Conservation (phyloP, 176 grass and related monocot species). For the Miscanthus lutarioriparius region DNA sequence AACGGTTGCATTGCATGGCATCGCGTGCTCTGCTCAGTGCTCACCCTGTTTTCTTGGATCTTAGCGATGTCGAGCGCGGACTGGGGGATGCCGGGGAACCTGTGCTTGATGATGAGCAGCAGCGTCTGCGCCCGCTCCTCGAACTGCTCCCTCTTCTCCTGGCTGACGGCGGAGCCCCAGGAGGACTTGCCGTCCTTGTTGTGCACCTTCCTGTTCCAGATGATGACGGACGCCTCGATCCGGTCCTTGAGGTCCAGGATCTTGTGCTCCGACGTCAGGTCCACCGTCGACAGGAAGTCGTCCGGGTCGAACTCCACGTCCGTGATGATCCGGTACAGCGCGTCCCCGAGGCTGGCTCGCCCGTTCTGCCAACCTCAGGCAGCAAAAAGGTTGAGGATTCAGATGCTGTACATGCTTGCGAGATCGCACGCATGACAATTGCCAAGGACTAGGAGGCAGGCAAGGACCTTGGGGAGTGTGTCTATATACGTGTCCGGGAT, state of each 20-base stretch:
- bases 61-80: conserved; percentile 85
- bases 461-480: conserved; percentile 66
- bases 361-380: conserved; percentile 74
- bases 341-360: conserved; percentile 82
- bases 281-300: conserved; percentile 76
- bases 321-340: conserved; percentile 83
- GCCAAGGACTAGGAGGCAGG: no score
- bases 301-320: conserved; percentile 87
- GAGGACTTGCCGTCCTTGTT: conserved; percentile 91
- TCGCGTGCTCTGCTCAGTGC: neutral
- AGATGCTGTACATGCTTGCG: neutral
- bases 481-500: conserved; percentile 86
- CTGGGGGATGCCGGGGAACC: conserved; percentile 90
- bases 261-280: conserved; percentile 94
- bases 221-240: conserved; percentile 96
- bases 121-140: conserved; percentile 96
- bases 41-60: conserved; percentile 93
- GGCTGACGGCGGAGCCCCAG: conserved; percentile 76
- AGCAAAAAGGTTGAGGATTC: neutral
- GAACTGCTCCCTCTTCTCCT: conserved; percentile 97
- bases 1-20: no score
- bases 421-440: no score
- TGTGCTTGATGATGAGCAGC: conserved; percentile 88
- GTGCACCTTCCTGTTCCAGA: conserved; percentile 98
- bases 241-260: conserved; percentile 94